Evolutionary conservation across 2,329 filamentous ascomycete genomes (phyloP).

Genomic region (Penicillium griseofulvum): DNA sequence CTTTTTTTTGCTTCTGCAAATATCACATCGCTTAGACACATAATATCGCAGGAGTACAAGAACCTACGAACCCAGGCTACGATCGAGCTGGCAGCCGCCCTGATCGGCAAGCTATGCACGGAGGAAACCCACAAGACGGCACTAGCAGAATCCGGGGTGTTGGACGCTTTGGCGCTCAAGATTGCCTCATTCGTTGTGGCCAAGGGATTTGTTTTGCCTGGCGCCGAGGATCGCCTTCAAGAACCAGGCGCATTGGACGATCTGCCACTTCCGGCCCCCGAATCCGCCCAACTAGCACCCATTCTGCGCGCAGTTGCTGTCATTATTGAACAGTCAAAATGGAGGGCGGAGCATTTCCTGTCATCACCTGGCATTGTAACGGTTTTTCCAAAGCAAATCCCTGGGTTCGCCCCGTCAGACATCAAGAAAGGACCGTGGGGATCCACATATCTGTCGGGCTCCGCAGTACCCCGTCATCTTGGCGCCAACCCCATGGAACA

Average conservation of each 20-base stretch:
- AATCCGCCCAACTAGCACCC: slow-evolving; percentile 60
- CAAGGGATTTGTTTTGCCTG: slow-evolving; percentile 66
- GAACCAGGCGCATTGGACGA: slow-evolving; percentile 55
- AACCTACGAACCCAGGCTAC: slow-evolving; percentile 54
- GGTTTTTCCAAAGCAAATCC: slow-evolving; percentile 59
- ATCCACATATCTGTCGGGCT: slow-evolving; percentile 53
- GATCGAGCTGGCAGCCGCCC: slow-evolving; percentile 42
- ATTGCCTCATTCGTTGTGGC: slow-evolving; percentile 69
- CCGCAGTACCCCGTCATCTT: slow-evolving; percentile 47
- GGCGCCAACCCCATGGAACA: slow-evolving; percentile 61
- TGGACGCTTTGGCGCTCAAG: slow-evolving; percentile 74
- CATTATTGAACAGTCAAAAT: slow-evolving; percentile 76
- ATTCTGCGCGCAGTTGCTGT: slow-evolving; percentile 74
- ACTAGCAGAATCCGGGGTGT: slow-evolving; percentile 69
- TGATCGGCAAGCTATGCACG: slow-evolving; percentile 63
- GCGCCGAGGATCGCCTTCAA: slow-evolving; percentile 56
- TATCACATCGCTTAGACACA: slow-evolving; percentile 61
- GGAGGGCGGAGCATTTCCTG: slow-evolving; percentile 68
- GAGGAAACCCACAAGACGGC: slow-evolving; percentile 68
- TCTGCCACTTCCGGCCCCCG: slow-evolving; percentile 62
- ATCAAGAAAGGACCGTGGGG: slow-evolving; percentile 53
- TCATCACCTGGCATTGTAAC: slow-evolving; percentile 68
- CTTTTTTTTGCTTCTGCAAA: slow-evolving; percentile 62
- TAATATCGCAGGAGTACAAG: slow-evolving; percentile 60
- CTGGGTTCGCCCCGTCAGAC: slow-evolving; percentile 53